A percentile compares a stretch with the other conserved stretches of the same genome.
phyloP scores from a whole-genome alignment of 2,329 filamentous ascomycete genomes.

The Pseudogymnoascus sp. region DNA sequence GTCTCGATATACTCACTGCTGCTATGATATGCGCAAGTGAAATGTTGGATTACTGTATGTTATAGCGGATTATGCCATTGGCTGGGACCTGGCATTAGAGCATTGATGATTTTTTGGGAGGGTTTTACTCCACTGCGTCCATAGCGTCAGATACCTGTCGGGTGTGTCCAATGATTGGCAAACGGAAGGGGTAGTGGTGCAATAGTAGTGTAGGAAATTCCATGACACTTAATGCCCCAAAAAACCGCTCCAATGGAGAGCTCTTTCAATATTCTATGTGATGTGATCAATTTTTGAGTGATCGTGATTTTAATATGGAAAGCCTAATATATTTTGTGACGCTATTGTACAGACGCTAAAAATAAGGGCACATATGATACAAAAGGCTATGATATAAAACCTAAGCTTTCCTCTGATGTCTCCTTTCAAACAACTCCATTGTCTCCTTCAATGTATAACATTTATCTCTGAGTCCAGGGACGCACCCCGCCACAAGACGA shows the following conservation, averaged over 20 bases:
- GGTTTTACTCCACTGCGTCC: neutral
- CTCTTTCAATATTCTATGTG: neutral
- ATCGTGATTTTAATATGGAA: too few species aligned
- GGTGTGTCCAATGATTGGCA: neutral
- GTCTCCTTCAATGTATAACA: too few species aligned
- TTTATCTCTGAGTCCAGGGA: too few species aligned
- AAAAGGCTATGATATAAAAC: too few species aligned
- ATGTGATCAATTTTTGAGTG: neutral
- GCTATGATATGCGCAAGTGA: neutral
- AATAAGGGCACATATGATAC: too few species aligned
- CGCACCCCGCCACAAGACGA: too few species aligned
- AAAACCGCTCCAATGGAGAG: neutral
- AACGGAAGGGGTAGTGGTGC: neutral
- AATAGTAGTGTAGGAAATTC: neutral
- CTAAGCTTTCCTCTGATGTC: too few species aligned
- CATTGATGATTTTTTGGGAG: neutral
- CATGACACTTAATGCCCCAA: neutral
- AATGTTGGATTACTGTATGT: neutral
- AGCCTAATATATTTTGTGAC: too few species aligned
- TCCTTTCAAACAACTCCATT: too few species aligned
- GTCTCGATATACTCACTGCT: neutral
- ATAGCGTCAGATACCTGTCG: neutral
- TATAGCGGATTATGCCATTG: constrained; percentile 1
- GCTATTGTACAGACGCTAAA: too few species aligned
- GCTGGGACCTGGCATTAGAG: neutral